These are phyloP conservation scores for Dendrostoma leiphaemia DNA, from an alignment of 2,329 filamentous ascomycete species.

Conservation along the genomic window DNA sequence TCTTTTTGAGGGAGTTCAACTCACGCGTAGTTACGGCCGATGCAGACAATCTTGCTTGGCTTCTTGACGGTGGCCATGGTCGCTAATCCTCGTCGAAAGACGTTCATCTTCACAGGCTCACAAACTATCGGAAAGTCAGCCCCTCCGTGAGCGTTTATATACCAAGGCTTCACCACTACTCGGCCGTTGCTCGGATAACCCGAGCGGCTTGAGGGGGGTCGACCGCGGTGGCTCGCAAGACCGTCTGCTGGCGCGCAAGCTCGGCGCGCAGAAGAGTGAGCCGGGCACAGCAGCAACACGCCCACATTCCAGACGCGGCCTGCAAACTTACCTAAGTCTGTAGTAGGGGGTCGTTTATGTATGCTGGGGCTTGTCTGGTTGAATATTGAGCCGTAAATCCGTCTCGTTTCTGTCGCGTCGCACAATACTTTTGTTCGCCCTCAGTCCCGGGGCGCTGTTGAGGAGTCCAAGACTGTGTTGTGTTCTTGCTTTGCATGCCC, in stretches of 20 bases:
- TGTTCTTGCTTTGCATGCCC: too few species aligned
- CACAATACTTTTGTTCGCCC: too few species aligned
- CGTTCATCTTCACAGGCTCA: slow-evolving; percentile 12
- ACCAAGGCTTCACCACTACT: background rate
- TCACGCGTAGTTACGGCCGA: slow-evolving; percentile 92
- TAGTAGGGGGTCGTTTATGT: too few species aligned
- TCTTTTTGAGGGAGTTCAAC: too few species aligned
- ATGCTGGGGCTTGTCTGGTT: too few species aligned
- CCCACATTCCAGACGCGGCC: background rate
- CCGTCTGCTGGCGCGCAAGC: background rate
- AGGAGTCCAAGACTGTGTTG: too few species aligned
- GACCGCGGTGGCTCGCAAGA: slow-evolving; percentile 6
- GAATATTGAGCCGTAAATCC: background rate
- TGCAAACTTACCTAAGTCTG: background rate
- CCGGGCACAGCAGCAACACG: background rate
- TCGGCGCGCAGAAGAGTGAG: slow-evolving; percentile 10
- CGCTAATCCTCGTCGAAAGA: slow-evolving; percentile 29
- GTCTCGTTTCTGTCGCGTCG: background rate
- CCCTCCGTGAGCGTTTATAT: background rate
- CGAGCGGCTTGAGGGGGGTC: slow-evolving; percentile 13
- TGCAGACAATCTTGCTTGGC: slow-evolving; percentile 73
- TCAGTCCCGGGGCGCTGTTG: too few species aligned
- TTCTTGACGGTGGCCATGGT: slow-evolving; percentile 39
- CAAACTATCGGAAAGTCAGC: background rate
- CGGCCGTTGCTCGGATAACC: slow-evolving; percentile 5